Evolutionary conservation across 495 filamentous ascomycete species (phyloP), one percentile per base, ranked within the genome.

Genomic region (Margaritispora aquatica): DNA sequence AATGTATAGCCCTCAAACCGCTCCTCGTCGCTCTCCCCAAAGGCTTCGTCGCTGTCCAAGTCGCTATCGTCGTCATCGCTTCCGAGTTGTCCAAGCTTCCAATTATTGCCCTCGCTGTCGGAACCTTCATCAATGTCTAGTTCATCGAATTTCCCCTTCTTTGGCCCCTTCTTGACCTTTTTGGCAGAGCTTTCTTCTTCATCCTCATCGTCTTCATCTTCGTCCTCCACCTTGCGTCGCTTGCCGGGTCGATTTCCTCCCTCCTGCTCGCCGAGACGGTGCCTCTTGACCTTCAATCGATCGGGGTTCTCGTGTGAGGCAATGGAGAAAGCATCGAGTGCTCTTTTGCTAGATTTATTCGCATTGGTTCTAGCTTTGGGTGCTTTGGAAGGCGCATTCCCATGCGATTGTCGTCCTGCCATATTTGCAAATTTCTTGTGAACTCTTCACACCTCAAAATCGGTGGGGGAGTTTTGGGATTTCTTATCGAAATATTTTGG

Each of bases 21-120:
- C 66, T 96, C 90, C 70, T 92, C 85, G 65, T 96, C 90, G 63
- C 89, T 92, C 58, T 86, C 86, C 9, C 92, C 93, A 77, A 97
- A 88, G 29, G 93, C 93, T 68, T 96, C 93, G 59, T 97, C 93
- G 62, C 87, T 91, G 69, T 97, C 91, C 51, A 97, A 74, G 60
- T 95, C 91, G 26, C 82, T 87, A 60, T 93, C 90, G 54, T 93
- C 90, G 54, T 94, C 83, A 57, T 90, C 87, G 57, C 78, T 88
- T 51, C 80, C 84, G 19, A 85, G 84, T 58, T 88, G 79, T 50
- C 90, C 90, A 36, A 95, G 69, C 62, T 79, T 87, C 94, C 94
- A 98, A 64, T 89, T 80, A 70, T 94, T 87, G 20, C 91, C 92
- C 61, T 96, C 90, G 55, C 87, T 89, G 66, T 97, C 93, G 55